Base-by-base conservation (phyloP, 176 grass and related monocot species). In the Guadua angustifolia region DNA sequence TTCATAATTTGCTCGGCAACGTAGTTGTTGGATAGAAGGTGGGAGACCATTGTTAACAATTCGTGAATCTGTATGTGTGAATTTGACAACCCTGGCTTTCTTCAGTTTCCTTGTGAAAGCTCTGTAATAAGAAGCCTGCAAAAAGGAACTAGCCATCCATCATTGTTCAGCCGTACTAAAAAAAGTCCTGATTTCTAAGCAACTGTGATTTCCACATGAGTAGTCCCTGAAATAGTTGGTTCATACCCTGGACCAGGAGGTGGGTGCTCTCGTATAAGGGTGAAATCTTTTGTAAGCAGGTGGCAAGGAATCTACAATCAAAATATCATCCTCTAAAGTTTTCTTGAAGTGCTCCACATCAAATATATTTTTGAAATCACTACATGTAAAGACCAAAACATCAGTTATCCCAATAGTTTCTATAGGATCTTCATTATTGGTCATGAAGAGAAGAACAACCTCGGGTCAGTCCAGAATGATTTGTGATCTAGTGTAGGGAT, bases 331-430 rank as follows among this genome's bases (percentile, higher is more conserved):
- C 52, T 88, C 86, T 72, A 97, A 72, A 83, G 86, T 90, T 85
- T 91, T 65, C 74, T 85, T 93, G 79, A 97, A 97, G 74, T 97
- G 86, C 61, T 93, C 77, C 82, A 97, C 66, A 70, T 97, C 89
- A 77, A 97, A 97, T 92, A 98, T 98, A 78, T 98, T 89, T 85
- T 92, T 86, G 74, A 98, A 98, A 61, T 95, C 91, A 88, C 95
- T 98, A 66, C 61, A 94, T 38, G 4, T 74, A 15, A 69, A 13
- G 8, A 73, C 44, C 7, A 77, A 72, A 73, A 87, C 49, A 75
- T 89, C 79, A 82, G 73, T 77, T n/a, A 83, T 35, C 50, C 14
- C 22, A 68, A 29, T 69, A 79, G 55, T 33, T 19, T 64, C 9
- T 56, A 52, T 67, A 82, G 39, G 60, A n/a, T 72, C 26, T 24